Conservation (phyloP, 495 filamentous ascomycete species). For the Rhypophila decipiens region DNA sequence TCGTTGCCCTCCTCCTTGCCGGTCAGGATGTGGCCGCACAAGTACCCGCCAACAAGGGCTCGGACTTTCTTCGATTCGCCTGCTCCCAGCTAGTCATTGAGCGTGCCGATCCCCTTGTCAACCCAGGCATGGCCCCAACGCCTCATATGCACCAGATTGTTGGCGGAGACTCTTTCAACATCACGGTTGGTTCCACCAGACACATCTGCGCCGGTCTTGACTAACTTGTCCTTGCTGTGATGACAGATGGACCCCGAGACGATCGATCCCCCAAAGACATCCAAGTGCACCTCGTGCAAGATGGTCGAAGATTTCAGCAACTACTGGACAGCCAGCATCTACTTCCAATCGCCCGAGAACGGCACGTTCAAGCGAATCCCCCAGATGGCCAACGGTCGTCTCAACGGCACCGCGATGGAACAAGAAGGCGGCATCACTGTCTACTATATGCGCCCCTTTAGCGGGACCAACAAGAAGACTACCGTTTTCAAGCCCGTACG, state of each 20-base stretch:
- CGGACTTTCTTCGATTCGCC: conserved; percentile 29
- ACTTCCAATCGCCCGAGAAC: conserved; percentile 37
- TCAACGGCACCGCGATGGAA: conserved; percentile 25
- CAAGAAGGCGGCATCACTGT: conserved; percentile 34
- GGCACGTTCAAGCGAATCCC: conserved; percentile 36
- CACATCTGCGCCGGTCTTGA: background rate
- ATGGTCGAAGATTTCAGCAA: conserved; percentile 15
- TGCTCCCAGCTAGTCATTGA: conserved; percentile 34
- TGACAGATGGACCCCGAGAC: conserved; percentile 29
- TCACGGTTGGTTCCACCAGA: background rate
- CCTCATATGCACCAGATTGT: conserved; percentile 33
- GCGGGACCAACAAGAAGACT: conserved; percentile 29
- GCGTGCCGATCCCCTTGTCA: conserved; percentile 32
- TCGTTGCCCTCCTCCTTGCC: conserved; percentile 22
- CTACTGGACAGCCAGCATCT: conserved; percentile 39
- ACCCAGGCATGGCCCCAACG: conserved; percentile 28
- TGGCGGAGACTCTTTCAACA: conserved; percentile 34
- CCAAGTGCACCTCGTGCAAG: conserved; percentile 17
- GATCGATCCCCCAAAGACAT: conserved; percentile 32
- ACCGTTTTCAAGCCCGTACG: conserved; percentile 36
- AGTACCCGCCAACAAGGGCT: conserved; percentile 15
- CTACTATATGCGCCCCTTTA: conserved; percentile 32
- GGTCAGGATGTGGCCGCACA: conserved; percentile 27
- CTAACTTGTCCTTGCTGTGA: background rate
- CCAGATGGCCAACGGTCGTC: conserved; percentile 26